Evolutionary conservation across 805 yeast species (phyloP).

Genomic region (Candida alai): DNA sequence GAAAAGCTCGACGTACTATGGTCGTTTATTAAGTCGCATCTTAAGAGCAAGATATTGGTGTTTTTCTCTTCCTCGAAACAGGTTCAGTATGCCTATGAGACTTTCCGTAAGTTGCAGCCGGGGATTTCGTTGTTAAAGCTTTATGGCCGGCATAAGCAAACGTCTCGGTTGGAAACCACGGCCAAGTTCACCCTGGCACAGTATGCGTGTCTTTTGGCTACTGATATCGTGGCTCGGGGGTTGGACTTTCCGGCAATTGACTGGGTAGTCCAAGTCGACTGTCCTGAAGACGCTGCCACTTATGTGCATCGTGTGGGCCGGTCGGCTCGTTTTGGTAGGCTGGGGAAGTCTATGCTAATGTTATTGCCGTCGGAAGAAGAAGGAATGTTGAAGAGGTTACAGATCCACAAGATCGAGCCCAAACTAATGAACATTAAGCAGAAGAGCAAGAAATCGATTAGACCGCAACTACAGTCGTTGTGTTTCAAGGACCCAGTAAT

Average conservation of each 20-base stretch:
- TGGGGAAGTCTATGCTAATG: slow-evolving; percentile 79
- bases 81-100: slow-evolving; percentile 84
- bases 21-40: slow-evolving; percentile 81
- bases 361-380: slow-evolving; percentile 80
- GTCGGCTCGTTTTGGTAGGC: slow-evolving; percentile 81
- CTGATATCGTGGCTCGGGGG: slow-evolving; percentile 91
- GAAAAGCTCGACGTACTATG: slow-evolving; percentile 84
- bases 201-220: slow-evolving; percentile 78
- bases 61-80: slow-evolving; percentile 86
- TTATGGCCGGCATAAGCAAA: slow-evolving; percentile 88
- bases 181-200: slow-evolving; percentile 73
- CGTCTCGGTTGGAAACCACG: slow-evolving; percentile 81
- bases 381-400: slow-evolving; percentile 63
- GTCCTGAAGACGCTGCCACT: slow-evolving; percentile 87
- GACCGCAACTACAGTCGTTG: slow-evolving; percentile 80
- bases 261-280: slow-evolving; percentile 91
- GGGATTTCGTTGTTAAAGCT: slow-evolving; percentile 84
- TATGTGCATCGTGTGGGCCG: slow-evolving; percentile 91
- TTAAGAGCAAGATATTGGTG: slow-evolving; percentile 75
- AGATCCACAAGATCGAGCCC: slow-evolving; percentile 61
- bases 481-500: slow-evolving; percentile 89
- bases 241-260: slow-evolving; percentile 89
- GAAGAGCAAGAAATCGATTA: slow-evolving; percentile 68
- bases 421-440: slow-evolving; percentile 71
- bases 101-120: slow-evolving; percentile 83